These are phyloP conservation scores for Gossypium gossypioides DNA, from an alignment of 441 rosid genomes.

Conservation along the genomic window DNA sequence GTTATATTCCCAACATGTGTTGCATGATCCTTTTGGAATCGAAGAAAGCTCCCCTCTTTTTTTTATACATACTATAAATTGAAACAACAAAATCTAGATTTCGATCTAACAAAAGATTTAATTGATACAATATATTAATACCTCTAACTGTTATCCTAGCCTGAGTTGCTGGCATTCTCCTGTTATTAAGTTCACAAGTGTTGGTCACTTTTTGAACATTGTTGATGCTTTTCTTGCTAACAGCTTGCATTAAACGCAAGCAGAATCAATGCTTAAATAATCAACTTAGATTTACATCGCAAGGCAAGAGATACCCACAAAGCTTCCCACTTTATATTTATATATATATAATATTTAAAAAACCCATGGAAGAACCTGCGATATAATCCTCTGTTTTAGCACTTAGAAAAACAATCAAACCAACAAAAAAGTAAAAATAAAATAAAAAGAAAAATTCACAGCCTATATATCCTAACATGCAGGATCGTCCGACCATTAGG, in stretches of 20 bases:
- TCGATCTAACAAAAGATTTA: no score
- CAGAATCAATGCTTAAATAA: not conserved
- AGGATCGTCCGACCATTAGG: not conserved
- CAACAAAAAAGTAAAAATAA: not conserved
- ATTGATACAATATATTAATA: no score
- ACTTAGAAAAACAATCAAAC: not conserved
- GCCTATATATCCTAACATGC: not conserved
- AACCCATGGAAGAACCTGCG: not conserved
- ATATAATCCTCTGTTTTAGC: not conserved
- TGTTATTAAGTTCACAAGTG: no score
- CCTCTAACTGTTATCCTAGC: no score
- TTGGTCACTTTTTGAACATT: no score
- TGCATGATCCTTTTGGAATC: no score
- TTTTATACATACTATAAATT: no score
- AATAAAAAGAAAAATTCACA: not conserved
- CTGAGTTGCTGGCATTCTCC: no score
- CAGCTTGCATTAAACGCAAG: no score
- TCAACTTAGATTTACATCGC: not conserved
- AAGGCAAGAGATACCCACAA: not conserved
- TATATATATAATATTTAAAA: not conserved
- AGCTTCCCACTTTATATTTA: not conserved
- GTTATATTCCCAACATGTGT: not conserved
- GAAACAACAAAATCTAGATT: no score
- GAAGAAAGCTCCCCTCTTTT: no score
- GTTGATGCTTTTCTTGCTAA: no score